phyloP scores from a whole-genome alignment of 768 basidiomycete species.

The Termitomyces sp. region DNA sequence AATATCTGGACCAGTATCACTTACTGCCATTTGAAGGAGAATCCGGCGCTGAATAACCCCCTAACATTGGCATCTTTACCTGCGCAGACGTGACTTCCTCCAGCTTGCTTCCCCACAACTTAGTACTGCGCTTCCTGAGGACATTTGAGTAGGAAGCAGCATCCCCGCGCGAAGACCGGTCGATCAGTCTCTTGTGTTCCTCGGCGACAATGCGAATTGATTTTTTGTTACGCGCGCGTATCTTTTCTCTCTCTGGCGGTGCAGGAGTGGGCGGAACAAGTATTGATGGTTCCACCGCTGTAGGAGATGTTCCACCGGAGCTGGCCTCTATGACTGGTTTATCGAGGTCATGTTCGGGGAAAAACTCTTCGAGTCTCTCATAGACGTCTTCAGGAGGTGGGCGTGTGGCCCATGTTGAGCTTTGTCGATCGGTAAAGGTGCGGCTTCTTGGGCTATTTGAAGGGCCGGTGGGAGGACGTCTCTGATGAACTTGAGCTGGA shows the following conservation, averaged over 20 bases:
- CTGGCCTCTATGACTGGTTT: slow-evolving; percentile 89
- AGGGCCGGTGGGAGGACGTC: slow-evolving; percentile 22
- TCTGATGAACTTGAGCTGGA: slow-evolving; percentile 14
- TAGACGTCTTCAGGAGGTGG: slow-evolving; percentile 91
- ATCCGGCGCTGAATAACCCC: slow-evolving; percentile 42
- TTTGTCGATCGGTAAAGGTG: slow-evolving; percentile 58
- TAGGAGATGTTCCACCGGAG: slow-evolving; percentile 77
- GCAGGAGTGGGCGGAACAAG: slow-evolving; percentile 30
- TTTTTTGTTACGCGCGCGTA: slow-evolving; percentile 67
- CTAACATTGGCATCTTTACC: slow-evolving; percentile 39
- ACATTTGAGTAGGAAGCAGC: slow-evolving; percentile 41
- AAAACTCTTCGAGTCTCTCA: slow-evolving; percentile 89
- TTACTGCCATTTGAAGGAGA: slow-evolving; percentile 64
- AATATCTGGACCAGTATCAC: slow-evolving; percentile 25
- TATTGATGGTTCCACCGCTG: slow-evolving; percentile 46
- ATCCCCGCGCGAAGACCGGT: slow-evolving; percentile 62
- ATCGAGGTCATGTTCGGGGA: slow-evolving; percentile 94
- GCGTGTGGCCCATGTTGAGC: slow-evolving; percentile 82
- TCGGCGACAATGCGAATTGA: slow-evolving; percentile 90
- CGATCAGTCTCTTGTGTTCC: slow-evolving; percentile 75
- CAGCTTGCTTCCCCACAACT: slow-evolving; percentile 89
- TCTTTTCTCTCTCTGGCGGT: slow-evolving; percentile 30
- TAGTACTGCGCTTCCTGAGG: slow-evolving; percentile 81
- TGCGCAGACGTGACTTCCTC: slow-evolving; percentile 89
- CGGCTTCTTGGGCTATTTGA: slow-evolving; percentile 34